phyloP scores from a whole-genome alignment of 2,329 filamentous ascomycete genomes.

The Phyllosticta citriasiana region DNA sequence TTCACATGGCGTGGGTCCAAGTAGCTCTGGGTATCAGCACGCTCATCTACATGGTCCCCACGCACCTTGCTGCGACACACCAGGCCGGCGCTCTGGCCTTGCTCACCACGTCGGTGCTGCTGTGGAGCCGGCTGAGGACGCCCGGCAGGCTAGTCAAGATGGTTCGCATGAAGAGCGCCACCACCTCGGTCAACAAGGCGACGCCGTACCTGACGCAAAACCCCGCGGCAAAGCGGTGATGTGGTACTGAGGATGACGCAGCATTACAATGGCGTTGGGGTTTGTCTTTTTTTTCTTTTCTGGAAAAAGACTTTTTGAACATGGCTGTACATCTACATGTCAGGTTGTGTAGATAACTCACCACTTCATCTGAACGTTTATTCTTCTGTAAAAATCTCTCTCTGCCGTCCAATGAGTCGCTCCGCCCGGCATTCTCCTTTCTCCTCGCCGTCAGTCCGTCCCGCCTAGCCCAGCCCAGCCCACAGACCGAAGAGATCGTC shows the following conservation, averaged over 20 bases:
- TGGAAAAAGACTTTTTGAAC: neutral
- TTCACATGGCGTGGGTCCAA: constrained; percentile 75
- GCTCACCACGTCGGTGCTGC: constrained; percentile 43
- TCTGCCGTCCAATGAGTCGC: too few relatives aligned
- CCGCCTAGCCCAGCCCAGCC: too few relatives aligned
- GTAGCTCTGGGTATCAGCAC: constrained; percentile 82
- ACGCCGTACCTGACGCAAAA: neutral
- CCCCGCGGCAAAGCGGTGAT: neutral
- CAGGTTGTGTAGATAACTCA: neutral
- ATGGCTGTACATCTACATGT: neutral
- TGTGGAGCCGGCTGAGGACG: constrained; percentile 4
- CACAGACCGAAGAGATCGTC: too few relatives aligned
- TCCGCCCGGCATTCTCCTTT: too few relatives aligned
- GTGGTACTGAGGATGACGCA: neutral
- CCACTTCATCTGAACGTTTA: neutral
- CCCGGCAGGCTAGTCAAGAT: neutral
- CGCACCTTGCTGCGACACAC: constrained; percentile 77
- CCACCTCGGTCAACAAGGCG: neutral
- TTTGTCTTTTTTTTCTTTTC: neutral
- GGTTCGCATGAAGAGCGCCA: neutral
- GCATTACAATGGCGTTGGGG: neutral
- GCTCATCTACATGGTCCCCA: constrained; percentile 87
- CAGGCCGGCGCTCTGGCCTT: constrained; percentile 84
- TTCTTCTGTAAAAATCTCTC: neutral
- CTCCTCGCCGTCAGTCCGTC: too few relatives aligned